phyloP scores from a whole-genome alignment of 2,329 filamentous ascomycete genomes.

The Colletotrichum destructivum region DNA sequence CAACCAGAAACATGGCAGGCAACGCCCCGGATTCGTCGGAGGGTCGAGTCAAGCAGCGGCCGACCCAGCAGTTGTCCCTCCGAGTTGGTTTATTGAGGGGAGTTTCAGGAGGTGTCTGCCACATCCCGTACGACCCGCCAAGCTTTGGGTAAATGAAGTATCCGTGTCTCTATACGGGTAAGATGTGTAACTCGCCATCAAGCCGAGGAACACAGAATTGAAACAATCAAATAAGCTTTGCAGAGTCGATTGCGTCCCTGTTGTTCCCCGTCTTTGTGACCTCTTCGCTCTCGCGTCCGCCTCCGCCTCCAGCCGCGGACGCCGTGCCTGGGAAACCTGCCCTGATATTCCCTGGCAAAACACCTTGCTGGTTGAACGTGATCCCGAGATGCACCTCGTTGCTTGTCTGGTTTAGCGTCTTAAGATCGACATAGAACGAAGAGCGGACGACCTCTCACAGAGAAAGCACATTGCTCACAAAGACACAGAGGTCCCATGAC shows the following conservation, averaged over 20 bases:
- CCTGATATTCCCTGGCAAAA: not conserved
- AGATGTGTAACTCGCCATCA: not conserved
- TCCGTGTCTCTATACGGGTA: too few species aligned
- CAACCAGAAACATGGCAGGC: not conserved
- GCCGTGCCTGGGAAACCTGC: not conserved
- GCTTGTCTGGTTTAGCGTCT: not conserved
- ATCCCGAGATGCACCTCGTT: not conserved
- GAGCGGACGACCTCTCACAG: not conserved
- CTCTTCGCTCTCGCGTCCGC: not conserved
- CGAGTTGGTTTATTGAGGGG: slow-evolving; percentile 15
- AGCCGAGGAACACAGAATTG: not conserved
- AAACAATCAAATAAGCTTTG: slow-evolving; percentile 25
- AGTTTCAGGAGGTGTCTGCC: slow-evolving; percentile 24
- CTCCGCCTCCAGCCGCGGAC: not conserved
- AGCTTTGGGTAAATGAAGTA: not conserved
- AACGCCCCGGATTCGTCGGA: not conserved
- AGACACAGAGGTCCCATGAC: too few species aligned
- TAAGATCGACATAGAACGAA: not conserved
- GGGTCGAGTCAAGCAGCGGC: not conserved
- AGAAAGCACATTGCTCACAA: not conserved
- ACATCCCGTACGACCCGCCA: slow-evolving; percentile 16
- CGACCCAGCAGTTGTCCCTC: slow-evolving; percentile 11
- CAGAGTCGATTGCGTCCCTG: not conserved
- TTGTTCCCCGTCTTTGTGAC: not conserved
- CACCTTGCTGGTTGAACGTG: not conserved